Evolutionary conservation across 768 basidiomycete species (phyloP), one percentile per base, ranked within the genome.

Genomic region (Myochromella boudieri): DNA sequence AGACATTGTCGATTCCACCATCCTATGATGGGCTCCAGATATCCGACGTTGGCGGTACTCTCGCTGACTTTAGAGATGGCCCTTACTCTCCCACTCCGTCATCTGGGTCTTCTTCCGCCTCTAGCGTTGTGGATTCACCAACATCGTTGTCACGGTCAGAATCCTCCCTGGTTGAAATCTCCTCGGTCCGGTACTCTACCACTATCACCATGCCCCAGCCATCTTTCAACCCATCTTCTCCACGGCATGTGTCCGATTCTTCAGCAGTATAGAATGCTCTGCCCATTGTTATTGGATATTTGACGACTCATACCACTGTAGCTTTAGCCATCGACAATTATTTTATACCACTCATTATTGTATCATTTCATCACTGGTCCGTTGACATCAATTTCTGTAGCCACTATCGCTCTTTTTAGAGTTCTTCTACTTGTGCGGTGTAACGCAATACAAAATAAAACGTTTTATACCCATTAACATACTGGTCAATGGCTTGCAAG

Each of bases 1-100:
- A 68, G 43, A 69, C 70, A 44, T 60, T 68, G n/a, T 58, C 67
- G 25, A 47, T 49, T 1, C 66, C 66, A 52, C 58, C 59, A 1
- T 68, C 72, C 0, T 72, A 67, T 44, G 67, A 68, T 22, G 66
- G 55, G n/a, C 45, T 71, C 18, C 60, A 62, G 2, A 56, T 75
- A 27, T 50, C 60, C 20, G 74, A 74, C 48, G 64, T 71, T 29
- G 67, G 67, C 18, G 72, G 70, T 26, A 62, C 67, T 1, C 61
- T 75, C 29, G 62, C 68, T 3, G 71, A 75, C 47, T 65, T 60
- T 53, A 65, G 62, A 36, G 51, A 58, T 15, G 55, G 53, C 9
- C 52, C 61, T 1, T 59, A 62, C 47, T 71, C 66, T 4, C 60
- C 71, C 12, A 32, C 58, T 10, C 63, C 68, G 8, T 68, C 69